Evolutionary conservation across 2,329 filamentous ascomycete genomes (phyloP).

Genomic region (Cladosporium sp.): DNA sequence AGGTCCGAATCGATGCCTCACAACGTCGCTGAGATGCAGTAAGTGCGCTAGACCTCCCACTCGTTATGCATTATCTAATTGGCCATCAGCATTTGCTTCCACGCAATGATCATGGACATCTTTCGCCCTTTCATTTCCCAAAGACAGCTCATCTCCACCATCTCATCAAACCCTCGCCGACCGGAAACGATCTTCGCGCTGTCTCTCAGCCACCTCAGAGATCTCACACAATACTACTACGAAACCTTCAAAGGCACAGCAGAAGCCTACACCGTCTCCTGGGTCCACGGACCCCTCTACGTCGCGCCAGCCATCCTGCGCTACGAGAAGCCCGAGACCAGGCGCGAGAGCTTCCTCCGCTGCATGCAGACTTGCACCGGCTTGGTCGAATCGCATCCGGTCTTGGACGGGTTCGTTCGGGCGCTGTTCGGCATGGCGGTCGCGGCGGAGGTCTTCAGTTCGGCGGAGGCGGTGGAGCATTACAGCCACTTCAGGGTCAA

Average conservation of each 20-base stretch:
- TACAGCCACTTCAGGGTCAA: background rate
- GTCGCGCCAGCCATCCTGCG: background rate
- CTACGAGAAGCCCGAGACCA: background rate
- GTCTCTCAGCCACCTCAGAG: background rate
- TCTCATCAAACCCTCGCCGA: background rate
- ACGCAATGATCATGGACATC: background rate
- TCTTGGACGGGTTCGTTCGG: background rate
- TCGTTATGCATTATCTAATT: background rate
- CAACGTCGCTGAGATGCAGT: constrained; percentile 5
- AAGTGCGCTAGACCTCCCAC: background rate
- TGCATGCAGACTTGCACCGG: background rate
- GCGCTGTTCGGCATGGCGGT: constrained; percentile 5
- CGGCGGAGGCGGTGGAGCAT: background rate
- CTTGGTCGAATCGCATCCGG: background rate
- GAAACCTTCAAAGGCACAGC: background rate
- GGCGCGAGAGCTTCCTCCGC: background rate
- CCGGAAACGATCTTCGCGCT: constrained; percentile 3
- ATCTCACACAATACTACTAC: background rate
- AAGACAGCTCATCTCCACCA: background rate
- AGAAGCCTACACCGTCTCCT: background rate
- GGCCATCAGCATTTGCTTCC: background rate
- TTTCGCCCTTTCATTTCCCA: background rate
- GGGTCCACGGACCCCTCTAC: constrained; percentile 9
- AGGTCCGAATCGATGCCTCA: background rate
- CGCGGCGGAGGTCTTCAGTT: background rate